Base-by-base conservation (phyloP, 495 filamentous ascomycete species). In the Hypomontagnella monticulosa region DNA sequence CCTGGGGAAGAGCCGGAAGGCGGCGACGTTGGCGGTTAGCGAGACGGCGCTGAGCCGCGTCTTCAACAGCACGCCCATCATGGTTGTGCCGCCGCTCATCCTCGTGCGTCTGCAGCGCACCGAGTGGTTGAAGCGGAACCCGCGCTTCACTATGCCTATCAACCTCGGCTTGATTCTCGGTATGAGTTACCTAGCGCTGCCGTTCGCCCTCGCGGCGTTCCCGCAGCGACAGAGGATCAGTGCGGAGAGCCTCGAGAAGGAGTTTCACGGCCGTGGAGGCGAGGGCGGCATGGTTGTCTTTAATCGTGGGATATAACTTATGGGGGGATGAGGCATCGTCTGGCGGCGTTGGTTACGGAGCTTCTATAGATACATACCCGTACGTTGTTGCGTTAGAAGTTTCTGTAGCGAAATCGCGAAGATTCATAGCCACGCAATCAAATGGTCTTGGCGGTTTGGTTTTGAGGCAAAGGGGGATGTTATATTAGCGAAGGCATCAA, bases 31-130 rank as follows among this genome's bases (percentile, higher is more conserved):
- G 11, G 95, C 95, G 0, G 96, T 99, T 5, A 86, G 86, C 19
- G 94, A 99, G 81, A 98, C 95, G 36, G 96, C 95, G 1, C 77
- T 95, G 18, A 91, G 87, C 61, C 86, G 95, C 32, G 92, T 98
- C 32, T 77, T 98, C 63, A 99, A 97, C 76, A 89, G 93, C 53
- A 96, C 91, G 1, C 95, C 95, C 0, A 94, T 99, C 77, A 99
- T 99, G 95, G 93, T 96, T 3, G 78, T 99, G 18, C 95, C 95
- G 18, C 90, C 93, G 20, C 78, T 97, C 62, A 78, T 94, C 36
- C 81, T 97, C 57, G 89, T 97, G n/a, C 79, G 87, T 50, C 76
- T 97, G 55, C 93, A 97, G 81, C 81, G 84, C 72, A 88, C 84
- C 18, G 75, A 86, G 40, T 96, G 91, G 92, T 71, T 97, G 67